Evolutionary conservation across 164 flowering plant genomes (phyloP).

Genomic region (Santalum album): DNA sequence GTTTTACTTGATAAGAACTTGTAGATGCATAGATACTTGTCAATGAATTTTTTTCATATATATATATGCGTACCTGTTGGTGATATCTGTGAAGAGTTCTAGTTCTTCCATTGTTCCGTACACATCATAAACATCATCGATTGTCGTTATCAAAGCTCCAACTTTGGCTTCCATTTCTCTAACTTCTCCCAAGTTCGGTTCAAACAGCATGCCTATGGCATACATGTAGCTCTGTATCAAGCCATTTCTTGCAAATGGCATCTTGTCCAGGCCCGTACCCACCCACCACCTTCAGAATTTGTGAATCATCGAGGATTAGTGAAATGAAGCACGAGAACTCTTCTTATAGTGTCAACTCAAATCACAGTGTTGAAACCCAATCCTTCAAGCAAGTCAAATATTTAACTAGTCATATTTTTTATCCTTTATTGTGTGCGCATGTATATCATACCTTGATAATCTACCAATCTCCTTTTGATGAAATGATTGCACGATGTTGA

Average conservation of each 20-base stretch:
- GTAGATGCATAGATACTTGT: too few relatives aligned
- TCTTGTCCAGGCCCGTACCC: constrained; percentile 9
- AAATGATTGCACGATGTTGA: constrained; percentile 11
- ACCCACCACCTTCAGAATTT: constrained; percentile 44
- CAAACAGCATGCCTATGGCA: constrained; percentile 8
- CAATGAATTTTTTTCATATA: too few relatives aligned
- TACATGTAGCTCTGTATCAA: constrained; percentile 22
- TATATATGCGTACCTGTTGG: too few relatives aligned
- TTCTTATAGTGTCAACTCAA: too few relatives aligned
- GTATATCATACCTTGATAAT: constrained; percentile 8
- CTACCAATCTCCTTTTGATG: too few relatives aligned
- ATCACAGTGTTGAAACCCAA: too few relatives aligned
- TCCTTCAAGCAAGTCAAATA: too few relatives aligned
- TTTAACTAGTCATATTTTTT: too few relatives aligned
- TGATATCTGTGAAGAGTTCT: constrained; percentile 18
- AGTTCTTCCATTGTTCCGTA: constrained; percentile 35
- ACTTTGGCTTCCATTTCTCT: constrained; percentile 14
- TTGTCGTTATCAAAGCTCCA: constrained; percentile 12
- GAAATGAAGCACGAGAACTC: too few relatives aligned
- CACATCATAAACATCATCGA: constrained; percentile 37
- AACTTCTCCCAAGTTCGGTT: constrained; percentile 18
- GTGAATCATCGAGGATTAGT: too few relatives aligned
- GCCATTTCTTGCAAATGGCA: constrained; percentile 28
- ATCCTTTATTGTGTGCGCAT: too few relatives aligned
- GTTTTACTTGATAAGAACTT: too few relatives aligned